phyloP scores from a whole-genome alignment of 1,284 basidiomycete genomes.

The Gymnopus androsaceus region DNA sequence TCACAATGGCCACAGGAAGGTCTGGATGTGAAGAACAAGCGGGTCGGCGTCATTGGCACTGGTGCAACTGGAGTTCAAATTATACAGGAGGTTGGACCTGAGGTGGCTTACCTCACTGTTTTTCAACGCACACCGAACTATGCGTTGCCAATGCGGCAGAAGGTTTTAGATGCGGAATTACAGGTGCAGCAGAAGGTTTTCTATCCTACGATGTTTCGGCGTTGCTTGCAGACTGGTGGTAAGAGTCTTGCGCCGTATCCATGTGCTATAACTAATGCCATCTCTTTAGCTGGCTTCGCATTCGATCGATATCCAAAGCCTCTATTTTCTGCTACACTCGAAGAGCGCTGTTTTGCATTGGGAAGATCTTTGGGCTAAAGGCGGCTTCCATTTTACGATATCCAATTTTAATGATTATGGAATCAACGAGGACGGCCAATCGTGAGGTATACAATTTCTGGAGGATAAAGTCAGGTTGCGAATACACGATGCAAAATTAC shows the following conservation, averaged over 20 bases:
- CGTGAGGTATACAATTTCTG: constrained; percentile 27
- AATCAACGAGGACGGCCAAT: constrained; percentile 22
- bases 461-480: constrained; percentile 26
- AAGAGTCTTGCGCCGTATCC: not conserved
- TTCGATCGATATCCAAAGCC: constrained; percentile 17
- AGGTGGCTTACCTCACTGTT: constrained; percentile 29
- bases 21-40: constrained; percentile 25
- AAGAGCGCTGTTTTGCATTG: constrained; percentile 25
- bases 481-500: constrained; percentile 23
- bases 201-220: constrained; percentile 23
- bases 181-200: constrained; percentile 20
- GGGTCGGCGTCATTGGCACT: constrained; percentile 27
- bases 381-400: constrained; percentile 25
- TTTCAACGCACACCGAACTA: constrained; percentile 32
- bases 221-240: constrained; percentile 24
- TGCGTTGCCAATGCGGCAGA: constrained; percentile 26
- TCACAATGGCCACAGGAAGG: constrained; percentile 26
- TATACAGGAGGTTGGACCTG: constrained; percentile 27
- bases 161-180: constrained; percentile 15
- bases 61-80: constrained; percentile 29
- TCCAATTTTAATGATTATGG: constrained; percentile 21
- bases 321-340: constrained; percentile 20
- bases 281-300: constrained; percentile 19
- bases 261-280: not conserved
- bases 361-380: constrained; percentile 26